Base-by-base conservation (phyloP, 2,329 filamentous ascomycete genomes). In the Arthrobotrys sphaeroides region DNA sequence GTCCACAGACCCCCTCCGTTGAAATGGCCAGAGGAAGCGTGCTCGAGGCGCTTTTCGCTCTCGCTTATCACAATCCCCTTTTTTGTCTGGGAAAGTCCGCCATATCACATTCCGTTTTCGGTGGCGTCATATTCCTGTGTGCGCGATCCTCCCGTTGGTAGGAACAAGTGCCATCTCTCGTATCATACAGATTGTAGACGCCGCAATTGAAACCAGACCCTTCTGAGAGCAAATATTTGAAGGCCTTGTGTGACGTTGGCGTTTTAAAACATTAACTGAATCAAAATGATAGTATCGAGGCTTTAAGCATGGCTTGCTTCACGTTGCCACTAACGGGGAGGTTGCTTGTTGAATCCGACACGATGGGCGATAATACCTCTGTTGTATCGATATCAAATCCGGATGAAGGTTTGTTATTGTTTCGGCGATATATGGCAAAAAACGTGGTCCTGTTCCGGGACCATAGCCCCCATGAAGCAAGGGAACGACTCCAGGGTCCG, bases 381-480 rank as follows among this genome's bases (percentile, higher is more conserved):
- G 16, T 55, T 31, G 22, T 60, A 33, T 40, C 61, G 38, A 55
- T 49, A 51, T 61, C 28, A 51, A 38, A 73, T 73, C 60, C 38
- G 51, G 51, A 42, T 59, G 26, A 49, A 18, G 38, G 24, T 24
- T 55, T 24, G 49, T 59, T 59, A 65, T 42, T 42, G n/a, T 45
- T 51, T 38, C n/a, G 16, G 18, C 20, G 26, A 16, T 47, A 28
- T 33, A 59, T 47, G 51, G 31, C 9, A 22, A 31, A 69, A 75
- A 75, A 75, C 64, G 72, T 69, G 72, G 72, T 68, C 59, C n/a
- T n/a, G 31, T 20, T 59, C 70, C 62, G 69, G 61, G 61, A 55
- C 62, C 31, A 74, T 68, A 42, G 16, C 61, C 69, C 69, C 69
- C 53, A 62, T 42, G 24, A 55, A 61, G 61, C 61, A 51, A 67